These are phyloP conservation scores for Aspergillus bombycis DNA, from an alignment of 2,329 filamentous ascomycete genomes.

Conservation along the genomic window DNA sequence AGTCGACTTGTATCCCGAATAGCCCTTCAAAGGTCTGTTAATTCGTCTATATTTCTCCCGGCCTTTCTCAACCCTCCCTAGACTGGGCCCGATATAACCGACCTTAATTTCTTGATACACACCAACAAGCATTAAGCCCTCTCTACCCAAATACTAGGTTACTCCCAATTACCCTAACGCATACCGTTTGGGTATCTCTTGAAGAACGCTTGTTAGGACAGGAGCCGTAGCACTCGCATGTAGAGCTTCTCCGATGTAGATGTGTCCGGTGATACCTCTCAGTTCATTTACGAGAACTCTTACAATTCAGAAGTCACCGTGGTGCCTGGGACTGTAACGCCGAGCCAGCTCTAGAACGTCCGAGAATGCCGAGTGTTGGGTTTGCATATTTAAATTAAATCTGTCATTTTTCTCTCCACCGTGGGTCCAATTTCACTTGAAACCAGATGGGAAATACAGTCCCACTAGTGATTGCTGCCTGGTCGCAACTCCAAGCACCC, in stretches of 20 bases:
- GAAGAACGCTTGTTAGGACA: no score
- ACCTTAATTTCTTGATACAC: neutral
- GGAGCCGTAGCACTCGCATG: no score
- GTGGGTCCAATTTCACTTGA: constrained; percentile 1
- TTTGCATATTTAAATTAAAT: neutral
- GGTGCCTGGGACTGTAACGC: no score
- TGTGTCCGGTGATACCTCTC: no score
- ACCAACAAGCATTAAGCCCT: neutral
- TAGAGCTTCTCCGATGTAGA: no score
- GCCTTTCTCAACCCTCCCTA: no score
- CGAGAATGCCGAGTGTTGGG: neutral
- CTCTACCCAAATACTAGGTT: neutral
- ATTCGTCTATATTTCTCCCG: neutral
- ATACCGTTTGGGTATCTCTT: neutral
- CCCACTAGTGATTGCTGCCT: neutral
- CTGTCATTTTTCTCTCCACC: neutral
- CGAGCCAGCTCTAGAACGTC: neutral
- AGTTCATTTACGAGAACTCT: no score
- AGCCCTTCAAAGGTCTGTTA: no score
- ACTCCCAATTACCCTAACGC: neutral
- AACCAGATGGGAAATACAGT: neutral
- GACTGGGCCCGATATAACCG: neutral
- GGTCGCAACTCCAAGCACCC: neutral
- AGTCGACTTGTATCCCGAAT: neutral
- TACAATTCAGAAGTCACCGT: no score